A percentile compares a stretch with the other conserved stretches of the same genome.
These are phyloP conservation scores for Penicillium sp. DNA, from an alignment of 2,329 filamentous ascomycete genomes.

Conservation along the genomic window DNA sequence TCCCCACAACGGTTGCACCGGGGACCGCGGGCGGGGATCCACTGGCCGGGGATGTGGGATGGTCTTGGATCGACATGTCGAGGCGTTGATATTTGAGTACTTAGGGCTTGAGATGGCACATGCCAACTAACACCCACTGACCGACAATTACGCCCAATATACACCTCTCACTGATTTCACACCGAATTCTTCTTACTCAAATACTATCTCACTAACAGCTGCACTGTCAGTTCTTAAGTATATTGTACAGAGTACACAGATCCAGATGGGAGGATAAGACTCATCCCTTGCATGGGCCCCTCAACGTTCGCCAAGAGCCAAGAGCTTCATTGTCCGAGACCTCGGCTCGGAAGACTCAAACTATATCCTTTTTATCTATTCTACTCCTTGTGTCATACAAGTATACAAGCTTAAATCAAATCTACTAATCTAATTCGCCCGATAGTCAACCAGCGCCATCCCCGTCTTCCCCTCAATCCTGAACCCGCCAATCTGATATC, in stretches of 20 bases:
- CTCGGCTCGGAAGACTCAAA: neutral
- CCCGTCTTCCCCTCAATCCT: neutral
- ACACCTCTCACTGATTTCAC: neutral
- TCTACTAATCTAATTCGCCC: neutral
- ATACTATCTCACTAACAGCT: neutral
- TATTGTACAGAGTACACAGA: neutral
- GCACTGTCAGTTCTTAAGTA: neutral
- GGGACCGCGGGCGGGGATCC: neutral
- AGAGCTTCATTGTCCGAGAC: neutral
- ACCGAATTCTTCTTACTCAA: neutral
- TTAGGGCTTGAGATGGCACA: constrained; percentile 2
- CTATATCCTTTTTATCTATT: neutral
- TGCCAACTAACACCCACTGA: neutral
- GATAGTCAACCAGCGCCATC: neutral
- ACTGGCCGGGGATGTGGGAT: neutral
- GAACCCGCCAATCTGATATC: neutral
- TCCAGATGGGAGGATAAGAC: neutral
- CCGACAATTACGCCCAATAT: neutral
- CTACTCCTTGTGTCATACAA: neutral
- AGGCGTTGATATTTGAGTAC: neutral
- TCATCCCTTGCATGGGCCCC: constrained; percentile 5
- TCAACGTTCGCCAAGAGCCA: neutral
- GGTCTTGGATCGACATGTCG: neutral
- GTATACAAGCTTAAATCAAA: neutral
- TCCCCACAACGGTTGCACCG: constrained; percentile 2